Base-by-base conservation (phyloP, 306 rosid species). In the Cucurbita pepo region DNA sequence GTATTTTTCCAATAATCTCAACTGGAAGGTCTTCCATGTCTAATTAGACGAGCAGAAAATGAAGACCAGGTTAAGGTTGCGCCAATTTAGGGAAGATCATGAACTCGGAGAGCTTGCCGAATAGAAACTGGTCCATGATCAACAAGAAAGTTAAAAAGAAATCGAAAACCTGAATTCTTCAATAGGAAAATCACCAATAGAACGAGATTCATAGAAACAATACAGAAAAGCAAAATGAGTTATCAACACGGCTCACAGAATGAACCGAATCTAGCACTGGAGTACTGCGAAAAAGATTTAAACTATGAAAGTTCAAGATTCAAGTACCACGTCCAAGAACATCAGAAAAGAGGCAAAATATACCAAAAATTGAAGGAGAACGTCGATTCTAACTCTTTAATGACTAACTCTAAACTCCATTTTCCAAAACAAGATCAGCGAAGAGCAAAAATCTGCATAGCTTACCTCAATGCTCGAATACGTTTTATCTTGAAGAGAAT, bases 1-100 rank as follows among this genome's bases (percentile, higher is more conserved):
- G 80, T 73, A 91, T 87, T 80, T 87, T 91, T 40, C 93, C 97
- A 72, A 89, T 78, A 66, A 89, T 93, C 78, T 91, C 96, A 69
- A 89, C 90, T 21, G 97, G 97, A 78, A 89, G 90, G 51, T 82
- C 75, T 66, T 89, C 93, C 93, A 89, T 91, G 21, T 70, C 62
- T 50, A 67, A 43, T 18, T 40, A 52, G 53, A 64, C 11, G 64
- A 21, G 0, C 22, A 3, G 8, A n/a, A 76, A 62, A 52, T 16
- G 14, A 55, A 50, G 10, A 61, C 47, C 47, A 16, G 2, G 13
- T 37, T 37, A 59, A 41, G 43, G 10, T 45, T 30, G 19, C 74
- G 12, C 59, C 38, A 22, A 43, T 65, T 65, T 14, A 19, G 40
- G 18, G 11, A 74, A 44, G 34, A 59, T 34, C 69, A 36, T 36